Conservation (phyloP, 2,329 filamentous ascomycete species). For the Cladosporium sp. region DNA sequence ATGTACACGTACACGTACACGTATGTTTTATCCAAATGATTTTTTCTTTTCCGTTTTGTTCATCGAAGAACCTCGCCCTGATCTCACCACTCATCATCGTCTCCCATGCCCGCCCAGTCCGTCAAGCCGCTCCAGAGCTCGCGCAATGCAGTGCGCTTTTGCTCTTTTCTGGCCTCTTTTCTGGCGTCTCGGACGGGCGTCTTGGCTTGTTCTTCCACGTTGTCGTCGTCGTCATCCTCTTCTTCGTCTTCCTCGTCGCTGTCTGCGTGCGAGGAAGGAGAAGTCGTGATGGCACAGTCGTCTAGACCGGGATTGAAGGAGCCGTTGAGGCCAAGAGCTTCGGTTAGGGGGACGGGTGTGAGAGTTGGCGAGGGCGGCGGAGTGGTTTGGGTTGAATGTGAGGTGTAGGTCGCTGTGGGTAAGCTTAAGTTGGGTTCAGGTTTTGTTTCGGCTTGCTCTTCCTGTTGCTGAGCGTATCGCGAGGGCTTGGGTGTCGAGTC, state of each 20-base stretch:
- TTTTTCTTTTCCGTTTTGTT: not conserved
- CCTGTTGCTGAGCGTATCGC: not conserved
- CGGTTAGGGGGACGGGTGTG: conserved; percentile 1
- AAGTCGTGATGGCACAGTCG: conserved; percentile 26
- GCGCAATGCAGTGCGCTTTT: conserved; percentile 29
- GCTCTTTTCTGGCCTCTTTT: conserved; percentile 13
- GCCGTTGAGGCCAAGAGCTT: conserved; percentile 15
- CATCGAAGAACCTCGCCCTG: not conserved
- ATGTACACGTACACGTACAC: no score
- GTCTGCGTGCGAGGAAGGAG: conserved; percentile 11
- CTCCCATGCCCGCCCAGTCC: conserved; percentile 30
- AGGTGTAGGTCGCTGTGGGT: conserved; percentile 5
- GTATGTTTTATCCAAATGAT: not conserved
- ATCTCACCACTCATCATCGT: conserved; percentile 18
- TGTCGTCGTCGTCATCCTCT: conserved; percentile 16
- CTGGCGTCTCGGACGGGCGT: conserved; percentile 3
- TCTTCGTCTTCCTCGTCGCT: conserved; percentile 12
- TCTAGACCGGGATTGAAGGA: conserved; percentile 9
- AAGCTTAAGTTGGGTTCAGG: not conserved
- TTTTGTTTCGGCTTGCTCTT: not conserved
- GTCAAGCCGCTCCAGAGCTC: conserved; percentile 32
- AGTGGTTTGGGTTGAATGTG: conserved; percentile 9
- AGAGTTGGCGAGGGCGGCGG: conserved; percentile 11
- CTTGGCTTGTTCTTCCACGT: conserved; percentile 18
- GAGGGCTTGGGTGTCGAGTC: not conserved